These are phyloP conservation scores for Huntiella abstrusa DNA, from an alignment of 2,329 filamentous ascomycete genomes.

Conservation along the genomic window DNA sequence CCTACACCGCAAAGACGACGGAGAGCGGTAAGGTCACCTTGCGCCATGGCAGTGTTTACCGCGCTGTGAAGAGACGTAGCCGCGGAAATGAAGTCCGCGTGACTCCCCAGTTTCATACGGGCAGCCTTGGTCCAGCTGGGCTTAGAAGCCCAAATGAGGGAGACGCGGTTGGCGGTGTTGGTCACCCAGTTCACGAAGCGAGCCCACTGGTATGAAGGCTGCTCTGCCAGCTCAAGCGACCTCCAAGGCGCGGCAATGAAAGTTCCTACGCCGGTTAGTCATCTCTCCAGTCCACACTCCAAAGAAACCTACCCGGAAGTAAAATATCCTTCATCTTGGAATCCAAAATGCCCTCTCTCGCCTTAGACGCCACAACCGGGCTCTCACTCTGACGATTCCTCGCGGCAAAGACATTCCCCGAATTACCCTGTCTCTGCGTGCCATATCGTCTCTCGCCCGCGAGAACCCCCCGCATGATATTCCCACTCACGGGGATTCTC, in stretches of 20 bases:
- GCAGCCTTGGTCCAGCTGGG: constrained; percentile 23
- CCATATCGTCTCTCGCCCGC: no score
- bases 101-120: constrained; percentile 24
- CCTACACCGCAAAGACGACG: constrained; percentile 33
- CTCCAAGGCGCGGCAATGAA: constrained; percentile 24
- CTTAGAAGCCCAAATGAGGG: constrained; percentile 28
- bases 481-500: no score
- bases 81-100: constrained; percentile 26
- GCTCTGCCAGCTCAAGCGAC: constrained; percentile 16
- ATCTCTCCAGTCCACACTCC: no score
- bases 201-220: constrained; percentile 21
- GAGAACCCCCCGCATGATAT: no score
- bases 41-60: constrained; percentile 43
- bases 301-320: constrained; percentile 4
- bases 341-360: background rate
- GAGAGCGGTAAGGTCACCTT: constrained; percentile 33
- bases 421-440: no score
- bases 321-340: constrained; percentile 9
- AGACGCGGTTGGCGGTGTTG: constrained; percentile 20
- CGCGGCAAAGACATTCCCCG: no score
- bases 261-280: constrained; percentile 21
- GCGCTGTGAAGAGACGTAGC: constrained; percentile 40
- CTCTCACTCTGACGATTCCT: constrained; percentile 2
- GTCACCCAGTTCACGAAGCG: constrained; percentile 20
- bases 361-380: constrained; percentile 2